Base-by-base conservation (phyloP, 129 eudicot species). In the Chrysanthemum seticuspe region DNA sequence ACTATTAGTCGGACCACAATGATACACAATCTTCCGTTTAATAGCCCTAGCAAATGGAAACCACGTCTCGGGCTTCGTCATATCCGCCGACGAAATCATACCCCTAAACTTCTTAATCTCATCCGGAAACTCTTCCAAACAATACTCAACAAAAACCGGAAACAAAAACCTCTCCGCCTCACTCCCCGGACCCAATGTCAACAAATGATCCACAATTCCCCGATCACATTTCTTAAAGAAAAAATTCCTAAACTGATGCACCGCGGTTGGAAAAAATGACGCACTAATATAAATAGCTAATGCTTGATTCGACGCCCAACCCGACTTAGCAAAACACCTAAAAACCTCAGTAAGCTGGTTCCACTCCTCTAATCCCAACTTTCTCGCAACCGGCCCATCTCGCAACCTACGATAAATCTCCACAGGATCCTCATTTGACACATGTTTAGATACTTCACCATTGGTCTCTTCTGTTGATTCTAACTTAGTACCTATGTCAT, bases 1-100 rank as follows among this genome's bases (percentile, higher is more conserved):
- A 76, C 99, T 90, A 76, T 95, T 95, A 18, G 99, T 95, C 0
- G 99, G 97, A 19, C 99, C 99, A 81, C 99, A 95, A 72, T 95
- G 99, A 79, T 95, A 95, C 15, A 95, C 51, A 68, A 95, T 86
- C 83, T 88, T 95, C 6, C 99, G 85, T 25, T 88, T 95, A 88
- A 95, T 95, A 0, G 99, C 99, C 78, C 99, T 87, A 45, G 99
- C 97, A 80, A 95, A 95, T 0, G 99, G 99, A 67, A 90, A 95
- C 99, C 99, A 95, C 5, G 99, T 90, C 50, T 95, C 96, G 1
- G 97, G 99, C 72, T 88, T 86, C 1, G 99, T 90, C 57, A 95
- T 58, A 78, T 95, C 99, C 6, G 97, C 97, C 9, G 96, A 88
- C 11, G 83, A 82, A 67, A 90, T 84, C 97, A 88, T 84, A 25